Base-by-base conservation (phyloP, 148 eudicot species). In the Persicaria maculosa region DNA sequence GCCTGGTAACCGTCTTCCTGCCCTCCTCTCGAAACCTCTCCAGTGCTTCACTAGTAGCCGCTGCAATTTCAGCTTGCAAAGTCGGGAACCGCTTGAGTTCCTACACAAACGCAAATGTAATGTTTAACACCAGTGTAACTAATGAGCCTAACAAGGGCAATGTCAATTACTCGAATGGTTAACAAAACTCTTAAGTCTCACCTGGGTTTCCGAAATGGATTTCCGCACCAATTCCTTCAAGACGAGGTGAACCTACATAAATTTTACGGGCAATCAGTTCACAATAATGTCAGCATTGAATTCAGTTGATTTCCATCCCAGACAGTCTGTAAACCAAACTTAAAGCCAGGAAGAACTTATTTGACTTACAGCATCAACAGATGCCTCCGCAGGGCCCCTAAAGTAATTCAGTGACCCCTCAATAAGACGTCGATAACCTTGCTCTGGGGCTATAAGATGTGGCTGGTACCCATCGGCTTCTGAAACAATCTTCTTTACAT, bases 401-500 rank as follows among this genome's bases (percentile, higher is more conserved):
- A 88, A 90, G 78, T 84, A 90, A 72, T 83, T 81, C 73, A 90
- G 77, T 47, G 92, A 75, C 48, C 92, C 90, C 22, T 90, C 96
- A 84, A 90, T 90, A 59, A 90, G 87, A 68, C 96, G 86, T 1
- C 96, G 87, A 69, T 90, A 90, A 59, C 92, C 96, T 78, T 90
- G 96, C 85, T 90, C 96, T 20, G 96, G 96, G 25, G 96, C 96
- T 72, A 90, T 90, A 71, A 90, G 81, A 78, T 90, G 96, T 68
- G 96, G 96, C 78, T 90, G 96, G 80, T 90, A 90, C 52, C 96
- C 96, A 85, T 90, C 96, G 64, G 96, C 85, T 80, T 90, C 86
- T 5, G 89, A 86, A 40, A 90, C 86, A 74, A 90, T 82, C 77
- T 78, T 86, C 71, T 70, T 86, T 55, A 90, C 96, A 80, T 84